phyloP scores from a whole-genome alignment of 768 basidiomycete genomes.

The Tylopilus sp. region DNA sequence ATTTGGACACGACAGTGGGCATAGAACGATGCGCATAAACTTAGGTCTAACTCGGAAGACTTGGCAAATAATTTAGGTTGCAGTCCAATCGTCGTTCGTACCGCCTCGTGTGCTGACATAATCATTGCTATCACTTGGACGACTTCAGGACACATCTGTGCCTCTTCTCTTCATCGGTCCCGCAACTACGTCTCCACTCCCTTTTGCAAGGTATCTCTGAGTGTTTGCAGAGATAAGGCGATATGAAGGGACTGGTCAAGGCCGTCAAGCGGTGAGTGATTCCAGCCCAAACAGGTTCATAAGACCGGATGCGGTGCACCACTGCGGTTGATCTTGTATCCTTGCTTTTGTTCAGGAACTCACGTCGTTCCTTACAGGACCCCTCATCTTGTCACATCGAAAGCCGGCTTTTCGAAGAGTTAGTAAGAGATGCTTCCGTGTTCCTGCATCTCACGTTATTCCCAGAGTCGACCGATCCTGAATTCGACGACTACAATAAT shows the following conservation, averaged over 20 bases:
- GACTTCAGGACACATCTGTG: too few relatives aligned
- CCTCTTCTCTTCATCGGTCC: background rate
- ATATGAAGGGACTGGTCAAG: constrained; percentile 85
- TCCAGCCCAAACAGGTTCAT: background rate
- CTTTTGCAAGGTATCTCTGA: background rate
- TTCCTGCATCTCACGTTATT: constrained; percentile 1
- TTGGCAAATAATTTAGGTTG: too few relatives aligned
- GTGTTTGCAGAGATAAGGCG: constrained; percentile 8
- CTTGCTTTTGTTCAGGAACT: constrained; percentile 8
- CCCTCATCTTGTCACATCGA: constrained; percentile 84
- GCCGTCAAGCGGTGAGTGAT: constrained; percentile 63
- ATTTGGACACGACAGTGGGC: too few relatives aligned
- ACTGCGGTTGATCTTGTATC: constrained; percentile 4
- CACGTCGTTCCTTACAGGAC: constrained; percentile 48
- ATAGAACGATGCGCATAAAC: too few relatives aligned
- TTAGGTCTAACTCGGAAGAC: too few relatives aligned
- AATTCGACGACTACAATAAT: constrained; percentile 84
- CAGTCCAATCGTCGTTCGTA: background rate
- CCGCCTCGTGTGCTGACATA: constrained; percentile 17
- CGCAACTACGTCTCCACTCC: background rate
- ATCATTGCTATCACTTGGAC: constrained; percentile 1
- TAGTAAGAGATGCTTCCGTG: constrained; percentile 26
- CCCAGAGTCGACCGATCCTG: constrained; percentile 76
- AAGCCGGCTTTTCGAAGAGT: constrained; percentile 94
- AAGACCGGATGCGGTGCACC: constrained; percentile 1